Evolutionary conservation across 345 rosid genomes (phyloP), one percentile per base, ranked within the genome.

Genomic region (Citropsis articulata): DNA sequence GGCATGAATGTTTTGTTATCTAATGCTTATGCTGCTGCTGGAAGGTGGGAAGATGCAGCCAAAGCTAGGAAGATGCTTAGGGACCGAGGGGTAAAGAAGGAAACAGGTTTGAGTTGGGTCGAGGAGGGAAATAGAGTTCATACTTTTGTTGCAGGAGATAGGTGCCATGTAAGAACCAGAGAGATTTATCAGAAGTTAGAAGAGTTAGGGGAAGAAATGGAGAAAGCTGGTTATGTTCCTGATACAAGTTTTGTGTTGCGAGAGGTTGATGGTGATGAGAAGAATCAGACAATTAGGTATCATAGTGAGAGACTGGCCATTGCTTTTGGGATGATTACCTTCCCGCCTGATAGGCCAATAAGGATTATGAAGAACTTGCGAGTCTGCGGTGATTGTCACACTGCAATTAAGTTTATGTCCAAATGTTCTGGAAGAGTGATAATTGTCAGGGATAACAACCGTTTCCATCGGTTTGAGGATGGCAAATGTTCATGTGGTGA

Each of bases 21-120:
- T 35, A 95, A 95, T 55, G 93, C 93, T 42, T 95, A 95, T 81
- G 97, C 98, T 5, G 98, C 98, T 8, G 97, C 91, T 71, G 96
- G 96, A 64, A 90, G 99, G 80, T 93, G 81, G 28, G 94, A 91
- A 75, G 98, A 91, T 72, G 90, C 97, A 50, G 99, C 98, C 67
- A 92, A 75, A 83, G 94, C 91, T 38, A 83, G 99, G 77, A 93
- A 91, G 84, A 69, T 87, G 88, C 91, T 95, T 40, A 85, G 98
- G 71, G 97, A 93, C 84, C 59, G 71, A 75, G 98, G 99, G 38
- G 84, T 91, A 40, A 95, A 87, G 89, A 95, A 95, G 86, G 98
- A 92, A 80, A 92, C 97, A 22, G 98, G 92, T 24, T 83, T 93
- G 80, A 93, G 99, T 69, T 95, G 99, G 98, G 93, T 95, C 50